These are phyloP conservation scores for Seminavis robusta DNA, from an alignment of 108 stramenopile species.

Conservation along the genomic window DNA sequence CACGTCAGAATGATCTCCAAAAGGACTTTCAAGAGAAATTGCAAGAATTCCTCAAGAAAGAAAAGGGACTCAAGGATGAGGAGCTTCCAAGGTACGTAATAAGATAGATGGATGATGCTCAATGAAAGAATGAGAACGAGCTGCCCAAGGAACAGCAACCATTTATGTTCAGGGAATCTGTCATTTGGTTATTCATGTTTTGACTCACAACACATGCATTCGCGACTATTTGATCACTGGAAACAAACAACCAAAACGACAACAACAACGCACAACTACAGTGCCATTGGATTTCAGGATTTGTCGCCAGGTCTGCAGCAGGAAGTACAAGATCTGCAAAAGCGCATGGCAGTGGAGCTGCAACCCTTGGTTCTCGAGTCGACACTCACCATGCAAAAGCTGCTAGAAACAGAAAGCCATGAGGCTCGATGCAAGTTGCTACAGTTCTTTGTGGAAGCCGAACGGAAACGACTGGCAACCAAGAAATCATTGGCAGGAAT, in stretches of 20 bases:
- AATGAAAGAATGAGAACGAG: not conserved
- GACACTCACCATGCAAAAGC: slow-evolving; percentile 81
- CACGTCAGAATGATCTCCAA: slow-evolving; percentile 78
- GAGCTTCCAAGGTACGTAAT: slow-evolving; percentile 63
- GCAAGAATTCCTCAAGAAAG: slow-evolving; percentile 66
- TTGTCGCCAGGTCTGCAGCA: slow-evolving; percentile 63
- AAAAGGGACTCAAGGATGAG: slow-evolving; percentile 55
- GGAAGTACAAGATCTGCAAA: slow-evolving; percentile 73
- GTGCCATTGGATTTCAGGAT: slow-evolving; percentile 76
- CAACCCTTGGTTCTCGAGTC: slow-evolving; percentile 72
- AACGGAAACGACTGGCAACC: slow-evolving; percentile 63
- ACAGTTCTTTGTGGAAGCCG: slow-evolving; percentile 65
- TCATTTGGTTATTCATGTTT: slow-evolving; percentile 3
- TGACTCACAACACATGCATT: not conserved
- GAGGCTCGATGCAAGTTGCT: slow-evolving; percentile 53
- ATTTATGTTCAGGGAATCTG: not conserved
- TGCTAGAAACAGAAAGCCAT: slow-evolving; percentile 72
- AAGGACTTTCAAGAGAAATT: slow-evolving; percentile 79
- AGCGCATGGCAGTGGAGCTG: slow-evolving; percentile 69
- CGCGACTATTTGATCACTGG: no score
- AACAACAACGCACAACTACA: not conserved
- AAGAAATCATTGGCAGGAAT: slow-evolving; percentile 66
- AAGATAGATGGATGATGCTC: not conserved
- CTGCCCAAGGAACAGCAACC: not conserved
- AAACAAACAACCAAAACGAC: no score